Percentiles rank a stretch among this genome's conserved stretches.
These are phyloP conservation scores for Pichia sp. DNA, from an alignment of 1,139 yeast genomes.

Conservation along the genomic window DNA sequence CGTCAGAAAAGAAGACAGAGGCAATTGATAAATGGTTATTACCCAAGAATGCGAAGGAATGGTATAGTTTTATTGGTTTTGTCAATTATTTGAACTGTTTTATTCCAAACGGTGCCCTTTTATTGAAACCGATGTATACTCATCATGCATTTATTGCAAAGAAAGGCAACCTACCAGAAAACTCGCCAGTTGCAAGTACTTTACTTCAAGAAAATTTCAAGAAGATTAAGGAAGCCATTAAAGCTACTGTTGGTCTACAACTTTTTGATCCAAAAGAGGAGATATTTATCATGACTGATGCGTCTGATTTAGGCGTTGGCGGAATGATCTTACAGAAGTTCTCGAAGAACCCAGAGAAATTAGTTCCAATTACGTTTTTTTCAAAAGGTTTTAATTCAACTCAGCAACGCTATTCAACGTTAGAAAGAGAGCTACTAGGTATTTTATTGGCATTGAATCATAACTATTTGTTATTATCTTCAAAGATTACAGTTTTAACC, in stretches of 20 bases:
- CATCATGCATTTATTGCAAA: too few relatives aligned
- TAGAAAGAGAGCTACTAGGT: not conserved
- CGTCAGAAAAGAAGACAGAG: not conserved
- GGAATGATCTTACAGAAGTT: not conserved
- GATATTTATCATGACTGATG: not conserved
- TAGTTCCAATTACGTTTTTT: not conserved
- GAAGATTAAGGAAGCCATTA: not conserved
- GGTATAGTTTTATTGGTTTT: not conserved
- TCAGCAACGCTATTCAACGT: not conserved
- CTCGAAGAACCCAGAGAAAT: not conserved
- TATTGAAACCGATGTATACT: not conserved
- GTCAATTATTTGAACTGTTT: not conserved
- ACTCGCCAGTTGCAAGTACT: not conserved
- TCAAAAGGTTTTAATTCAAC: not conserved
- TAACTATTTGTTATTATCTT: conserved; percentile 1
- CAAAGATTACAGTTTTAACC: not conserved
- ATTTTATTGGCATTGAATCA: not conserved
- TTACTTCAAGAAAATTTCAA: not conserved
- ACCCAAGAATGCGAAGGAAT: not conserved
- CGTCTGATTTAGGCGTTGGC: not conserved
- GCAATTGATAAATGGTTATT: not conserved
- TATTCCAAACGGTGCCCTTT: not conserved
- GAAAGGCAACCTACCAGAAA: not conserved
- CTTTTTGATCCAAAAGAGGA: not conserved
- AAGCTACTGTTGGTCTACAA: not conserved